Conservation (phyloP, 2,329 filamentous ascomycete species). For the Sporothrix euskadiensis region DNA sequence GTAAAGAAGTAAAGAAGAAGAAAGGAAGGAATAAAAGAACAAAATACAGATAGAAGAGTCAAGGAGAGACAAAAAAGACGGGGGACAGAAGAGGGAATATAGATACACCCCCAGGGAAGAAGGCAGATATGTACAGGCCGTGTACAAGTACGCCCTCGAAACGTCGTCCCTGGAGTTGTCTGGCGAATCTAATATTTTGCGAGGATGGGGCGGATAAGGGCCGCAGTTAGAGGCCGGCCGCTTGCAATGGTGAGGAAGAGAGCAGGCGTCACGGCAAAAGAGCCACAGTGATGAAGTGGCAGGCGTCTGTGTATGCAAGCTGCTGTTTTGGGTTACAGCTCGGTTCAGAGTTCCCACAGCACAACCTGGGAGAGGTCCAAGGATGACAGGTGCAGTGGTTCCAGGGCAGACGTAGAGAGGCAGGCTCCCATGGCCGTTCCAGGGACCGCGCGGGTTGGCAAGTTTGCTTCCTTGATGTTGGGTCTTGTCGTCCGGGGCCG, state of each 20-base stretch:
- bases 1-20: not conserved
- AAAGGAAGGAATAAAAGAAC: not conserved
- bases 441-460: conserved; percentile 4
- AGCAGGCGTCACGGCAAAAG: conserved; percentile 11
- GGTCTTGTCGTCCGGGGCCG: not conserved
- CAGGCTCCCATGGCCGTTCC: conserved; percentile 29
- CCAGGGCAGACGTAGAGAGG: conserved; percentile 23
- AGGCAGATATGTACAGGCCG: conserved; percentile 18
- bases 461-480: conserved; percentile 1
- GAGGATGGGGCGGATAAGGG: conserved; percentile 29
- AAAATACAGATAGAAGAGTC: not conserved
- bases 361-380: conserved; percentile 23
- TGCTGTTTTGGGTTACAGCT: conserved; percentile 32
- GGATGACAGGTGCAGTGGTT: conserved; percentile 26
- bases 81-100: conserved; percentile 5
- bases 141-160: conserved; percentile 30
- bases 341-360: conserved; percentile 30
- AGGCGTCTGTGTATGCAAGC: conserved; percentile 30
- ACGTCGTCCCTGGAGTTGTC: conserved; percentile 9
- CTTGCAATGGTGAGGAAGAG: not conserved
- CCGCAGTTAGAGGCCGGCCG: conserved; percentile 20
- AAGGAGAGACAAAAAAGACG: not conserved
- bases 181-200: conserved; percentile 12
- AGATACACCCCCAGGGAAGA: conserved; percentile 15
- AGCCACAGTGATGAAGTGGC: conserved; percentile 26